Base-by-base conservation (phyloP, 2,329 filamentous ascomycete genomes). In the Rachicladosporium sp. region DNA sequence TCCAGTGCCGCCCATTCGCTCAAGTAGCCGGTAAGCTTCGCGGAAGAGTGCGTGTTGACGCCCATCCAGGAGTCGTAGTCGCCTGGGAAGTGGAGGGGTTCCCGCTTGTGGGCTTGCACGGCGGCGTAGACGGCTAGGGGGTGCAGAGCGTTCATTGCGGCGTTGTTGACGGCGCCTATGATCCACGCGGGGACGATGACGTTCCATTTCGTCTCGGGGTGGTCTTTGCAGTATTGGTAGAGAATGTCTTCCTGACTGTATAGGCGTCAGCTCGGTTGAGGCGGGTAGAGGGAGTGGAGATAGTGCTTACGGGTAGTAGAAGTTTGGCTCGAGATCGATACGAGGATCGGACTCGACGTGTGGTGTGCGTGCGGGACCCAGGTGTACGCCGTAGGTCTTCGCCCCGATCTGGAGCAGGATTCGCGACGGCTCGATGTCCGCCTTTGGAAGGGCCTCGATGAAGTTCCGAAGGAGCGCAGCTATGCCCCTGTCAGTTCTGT, bases 401-500 rank as follows among this genome's bases (percentile, higher is more conserved):
- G 67, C 67, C 3, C 69, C 69, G 1, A 66, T 69, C 45, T 73
- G 70, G 7, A 70, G 60, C 46, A 70, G 53, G 43, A 73, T 60
- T 4, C 68, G 60, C 31, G 62, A 63, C 0, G 69, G 69, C 4
- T 53, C 59, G 41, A 69, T 64, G 5, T 52, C 49, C 6, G 64
- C 58, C 1, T 65, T 45, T 2, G 60, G 54, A 4, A 74, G 56
- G 1, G 65, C 62, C 3, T 58, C 50, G 10, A 69, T 53, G 51
- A 73, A 71, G 52, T 73, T 72, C 8, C 56, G 51, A 8, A 73
- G 57, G 2, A 73, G 56, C 15, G 50, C 69, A 61, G 49, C 64
- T 64, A 33, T 40, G 69, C 23, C 7, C 23, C 7, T 8, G 23
- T 27, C 23, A 27, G 23, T 57, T 51, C 38, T 64, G 64, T 2